A percentile compares a stretch with the other conserved stretches of the same genome.
phyloP scores from a whole-genome alignment of 2,329 filamentous ascomycete species.

The Aureobasidium sp. region DNA sequence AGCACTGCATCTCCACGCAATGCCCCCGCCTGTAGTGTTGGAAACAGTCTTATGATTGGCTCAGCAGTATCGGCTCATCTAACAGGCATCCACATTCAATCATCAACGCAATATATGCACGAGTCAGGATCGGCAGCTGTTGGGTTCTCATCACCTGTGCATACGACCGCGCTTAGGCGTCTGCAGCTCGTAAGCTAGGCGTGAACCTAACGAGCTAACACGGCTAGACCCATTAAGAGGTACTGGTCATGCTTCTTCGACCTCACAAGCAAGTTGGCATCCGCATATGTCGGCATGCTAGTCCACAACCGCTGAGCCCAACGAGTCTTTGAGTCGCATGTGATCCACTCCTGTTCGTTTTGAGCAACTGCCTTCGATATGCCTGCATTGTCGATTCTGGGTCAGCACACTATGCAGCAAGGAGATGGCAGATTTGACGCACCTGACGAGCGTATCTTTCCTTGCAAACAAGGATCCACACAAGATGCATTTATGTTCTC shows the following conservation, averaged over 20 bases:
- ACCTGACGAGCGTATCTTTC: slow-evolving; percentile 79
- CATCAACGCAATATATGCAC: not conserved
- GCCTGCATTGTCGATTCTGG: slow-evolving; percentile 41
- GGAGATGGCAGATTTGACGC: slow-evolving; percentile 24
- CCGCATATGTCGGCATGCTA: not conserved
- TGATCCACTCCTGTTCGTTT: slow-evolving; percentile 41
- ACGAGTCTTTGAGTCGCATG: not conserved
- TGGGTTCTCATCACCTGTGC: not conserved
- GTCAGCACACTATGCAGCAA: not conserved
- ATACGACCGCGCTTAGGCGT: slow-evolving; percentile 5
- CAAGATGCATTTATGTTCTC: slow-evolving; percentile 62
- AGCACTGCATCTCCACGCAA: not conserved
- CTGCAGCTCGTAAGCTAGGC: not conserved
- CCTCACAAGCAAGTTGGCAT: not conserved
- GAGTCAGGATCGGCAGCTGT: slow-evolving; percentile 6
- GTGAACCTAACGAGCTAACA: not conserved
- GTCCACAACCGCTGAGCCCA: not conserved
- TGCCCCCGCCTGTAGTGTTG: not conserved
- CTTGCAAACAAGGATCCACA: slow-evolving; percentile 68
- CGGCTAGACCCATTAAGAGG: not conserved
- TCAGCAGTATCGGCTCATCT: not conserved
- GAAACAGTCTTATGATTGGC: not conserved
- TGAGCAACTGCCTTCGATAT: slow-evolving; percentile 70
- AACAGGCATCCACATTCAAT: not conserved
- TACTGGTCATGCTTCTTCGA: not conserved